phyloP scores from a whole-genome alignment of 768 basidiomycete species.

The Collybia sp. region DNA sequence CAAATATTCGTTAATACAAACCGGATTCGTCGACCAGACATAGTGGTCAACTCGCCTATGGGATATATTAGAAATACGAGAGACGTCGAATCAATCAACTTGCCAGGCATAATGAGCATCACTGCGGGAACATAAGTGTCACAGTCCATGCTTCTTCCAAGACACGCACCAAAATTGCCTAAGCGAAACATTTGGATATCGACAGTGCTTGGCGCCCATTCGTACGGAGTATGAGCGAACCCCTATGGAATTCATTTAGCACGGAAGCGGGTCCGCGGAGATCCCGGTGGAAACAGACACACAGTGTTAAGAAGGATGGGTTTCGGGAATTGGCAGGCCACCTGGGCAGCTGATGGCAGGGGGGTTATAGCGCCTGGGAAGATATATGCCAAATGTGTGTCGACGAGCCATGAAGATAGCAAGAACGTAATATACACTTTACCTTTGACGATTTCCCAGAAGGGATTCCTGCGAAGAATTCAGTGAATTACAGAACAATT shows the following conservation, averaged over 20 bases:
- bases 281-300: conserved; percentile 16
- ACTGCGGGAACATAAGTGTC: conserved; percentile 27
- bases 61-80: background rate
- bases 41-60: conserved; percentile 70
- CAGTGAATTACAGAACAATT: conserved; percentile 14
- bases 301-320: conserved; percentile 76
- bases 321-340: conserved; percentile 71
- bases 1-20: conserved; percentile 24
- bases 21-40: conserved; percentile 76
- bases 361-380: conserved; percentile 59
- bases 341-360: conserved; percentile 52
- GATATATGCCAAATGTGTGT: background rate
- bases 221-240: conserved; percentile 60
- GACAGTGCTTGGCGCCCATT: conserved; percentile 71
- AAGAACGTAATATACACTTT: conserved; percentile 5
- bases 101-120: conserved; percentile 68
- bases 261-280: conserved; percentile 3
- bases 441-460: conserved; percentile 80
- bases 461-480: conserved; percentile 46
- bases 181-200: conserved; percentile 75
- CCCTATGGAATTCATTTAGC: conserved; percentile 37
- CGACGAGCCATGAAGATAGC: background rate
- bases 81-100: conserved; percentile 7
- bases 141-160: background rate
- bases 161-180: conserved; percentile 54